These are phyloP conservation scores for Candida silvatica DNA, from an alignment of 805 yeast species.

Conservation along the genomic window DNA sequence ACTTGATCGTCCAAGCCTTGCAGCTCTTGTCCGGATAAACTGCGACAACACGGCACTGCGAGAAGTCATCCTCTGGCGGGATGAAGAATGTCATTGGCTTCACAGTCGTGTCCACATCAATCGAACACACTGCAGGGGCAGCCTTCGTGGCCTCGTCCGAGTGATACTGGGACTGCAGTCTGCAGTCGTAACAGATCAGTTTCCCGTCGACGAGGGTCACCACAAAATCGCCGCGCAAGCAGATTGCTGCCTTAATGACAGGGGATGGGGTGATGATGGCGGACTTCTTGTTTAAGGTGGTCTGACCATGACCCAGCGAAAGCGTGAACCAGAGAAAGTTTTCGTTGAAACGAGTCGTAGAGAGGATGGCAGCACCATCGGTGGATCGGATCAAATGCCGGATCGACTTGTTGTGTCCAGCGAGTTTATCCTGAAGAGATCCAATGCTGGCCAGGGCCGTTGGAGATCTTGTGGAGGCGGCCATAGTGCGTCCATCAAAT, in stretches of 20 bases:
- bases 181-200: slow-evolving; percentile 58
- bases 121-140: slow-evolving; percentile 14
- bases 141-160: slow-evolving; percentile 15
- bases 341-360: slow-evolving; percentile 54
- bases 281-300: slow-evolving; percentile 28
- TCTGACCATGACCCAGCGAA: slow-evolving; percentile 15
- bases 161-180: slow-evolving; percentile 13
- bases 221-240: slow-evolving; percentile 37
- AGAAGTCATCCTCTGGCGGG: slow-evolving; percentile 25
- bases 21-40: slow-evolving; percentile 31
- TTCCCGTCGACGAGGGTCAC: slow-evolving; percentile 34
- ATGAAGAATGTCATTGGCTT: slow-evolving; percentile 23
- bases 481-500: neutral
- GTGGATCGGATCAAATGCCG: slow-evolving; percentile 56
- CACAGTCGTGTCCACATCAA: slow-evolving; percentile 4
- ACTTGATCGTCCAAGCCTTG: slow-evolving; percentile 33
- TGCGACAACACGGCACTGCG: slow-evolving; percentile 38
- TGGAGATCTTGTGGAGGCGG: neutral
- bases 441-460: slow-evolving; percentile 14
- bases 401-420: slow-evolving; percentile 84
- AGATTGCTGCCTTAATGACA: slow-evolving; percentile 38
- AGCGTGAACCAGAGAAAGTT: slow-evolving; percentile 52
- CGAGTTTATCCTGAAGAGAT: slow-evolving; percentile 45
- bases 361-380: slow-evolving; percentile 52
- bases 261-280: slow-evolving; percentile 35